These are phyloP conservation scores for Pseudomonodictys pantanalensis DNA, from an alignment of 495 filamentous ascomycete genomes.

Conservation along the genomic window DNA sequence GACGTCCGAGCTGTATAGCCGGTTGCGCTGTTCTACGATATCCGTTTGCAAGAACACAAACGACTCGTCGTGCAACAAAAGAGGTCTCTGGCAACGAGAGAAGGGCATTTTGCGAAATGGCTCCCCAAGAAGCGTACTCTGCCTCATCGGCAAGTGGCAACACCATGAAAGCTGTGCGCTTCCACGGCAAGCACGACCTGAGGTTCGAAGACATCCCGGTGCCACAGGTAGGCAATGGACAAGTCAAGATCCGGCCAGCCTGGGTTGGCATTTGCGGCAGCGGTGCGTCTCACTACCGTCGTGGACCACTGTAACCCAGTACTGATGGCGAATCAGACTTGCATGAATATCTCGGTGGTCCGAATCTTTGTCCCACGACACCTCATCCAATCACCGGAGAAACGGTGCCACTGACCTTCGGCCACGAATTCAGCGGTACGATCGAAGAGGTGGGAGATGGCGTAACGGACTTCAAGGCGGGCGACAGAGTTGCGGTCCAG, in stretches of 20 bases:
- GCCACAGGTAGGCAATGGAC: constrained; percentile 36
- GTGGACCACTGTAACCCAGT: not conserved
- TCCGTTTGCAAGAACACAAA: too few relatives aligned
- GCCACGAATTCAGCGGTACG: constrained; percentile 61
- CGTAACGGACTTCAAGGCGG: constrained; percentile 50
- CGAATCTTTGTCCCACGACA: constrained; percentile 52
- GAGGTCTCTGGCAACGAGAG: too few relatives aligned
- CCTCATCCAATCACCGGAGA: constrained; percentile 60
- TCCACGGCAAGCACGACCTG: constrained; percentile 42
- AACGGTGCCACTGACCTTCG: constrained; percentile 56
- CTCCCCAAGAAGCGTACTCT: too few relatives aligned
- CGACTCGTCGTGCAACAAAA: too few relatives aligned
- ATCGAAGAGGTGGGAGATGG: constrained; percentile 58
- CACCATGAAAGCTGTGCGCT: constrained; percentile 43
- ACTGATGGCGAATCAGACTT: constrained; percentile 47
- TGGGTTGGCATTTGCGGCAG: constrained; percentile 60
- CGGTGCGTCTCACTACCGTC: constrained; percentile 40
- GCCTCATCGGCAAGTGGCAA: constrained; percentile 10
- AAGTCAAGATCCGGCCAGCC: constrained; percentile 50
- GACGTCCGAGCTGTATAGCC: too few relatives aligned
- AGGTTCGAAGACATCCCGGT: constrained; percentile 41
- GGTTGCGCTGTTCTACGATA: too few relatives aligned
- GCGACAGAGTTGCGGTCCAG: constrained; percentile 56
- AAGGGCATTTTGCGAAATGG: too few relatives aligned
- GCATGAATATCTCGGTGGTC: constrained; percentile 59